phyloP scores from a whole-genome alignment of 129 eudicot species.

The Daucus carota region DNA sequence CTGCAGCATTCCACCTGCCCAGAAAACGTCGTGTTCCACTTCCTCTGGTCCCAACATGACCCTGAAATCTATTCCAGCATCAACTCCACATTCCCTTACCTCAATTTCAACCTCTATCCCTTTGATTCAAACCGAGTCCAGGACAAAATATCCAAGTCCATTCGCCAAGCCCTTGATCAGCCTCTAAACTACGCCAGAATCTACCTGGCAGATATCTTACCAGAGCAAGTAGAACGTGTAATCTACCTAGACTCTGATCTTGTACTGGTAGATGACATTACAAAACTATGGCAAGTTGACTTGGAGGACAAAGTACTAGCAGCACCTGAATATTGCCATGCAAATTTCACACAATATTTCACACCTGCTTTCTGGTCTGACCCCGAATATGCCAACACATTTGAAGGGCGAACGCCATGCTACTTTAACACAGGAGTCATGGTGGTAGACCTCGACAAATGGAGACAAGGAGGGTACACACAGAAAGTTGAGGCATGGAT shows the following conservation, averaged over 20 bases:
- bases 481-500: constrained; percentile 37
- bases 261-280: constrained; percentile 39
- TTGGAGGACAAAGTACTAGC: constrained; percentile 31
- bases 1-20: constrained; percentile 47
- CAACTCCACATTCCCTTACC: constrained; percentile 36
- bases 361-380: constrained; percentile 33
- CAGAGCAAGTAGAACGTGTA: constrained; percentile 17
- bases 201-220: constrained; percentile 29
- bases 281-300: constrained; percentile 29
- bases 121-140: constrained; percentile 22
- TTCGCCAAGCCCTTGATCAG: constrained; percentile 42
- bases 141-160: constrained; percentile 33
- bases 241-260: constrained; percentile 45
- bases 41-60: constrained; percentile 19
- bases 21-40: constrained; percentile 34
- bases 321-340: constrained; percentile 49
- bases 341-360: constrained; percentile 34
- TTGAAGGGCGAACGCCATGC: constrained; percentile 28
- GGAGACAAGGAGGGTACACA: constrained; percentile 36
- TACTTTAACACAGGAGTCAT: constrained; percentile 52
- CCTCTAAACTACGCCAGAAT: constrained; percentile 44
- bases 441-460: constrained; percentile 39
- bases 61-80: constrained; percentile 26
- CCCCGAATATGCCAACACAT: constrained; percentile 16
- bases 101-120: constrained; percentile 28